These are phyloP conservation scores for Pseudevernia furfuracea DNA, from an alignment of 495 filamentous ascomycete genomes.

Conservation along the genomic window DNA sequence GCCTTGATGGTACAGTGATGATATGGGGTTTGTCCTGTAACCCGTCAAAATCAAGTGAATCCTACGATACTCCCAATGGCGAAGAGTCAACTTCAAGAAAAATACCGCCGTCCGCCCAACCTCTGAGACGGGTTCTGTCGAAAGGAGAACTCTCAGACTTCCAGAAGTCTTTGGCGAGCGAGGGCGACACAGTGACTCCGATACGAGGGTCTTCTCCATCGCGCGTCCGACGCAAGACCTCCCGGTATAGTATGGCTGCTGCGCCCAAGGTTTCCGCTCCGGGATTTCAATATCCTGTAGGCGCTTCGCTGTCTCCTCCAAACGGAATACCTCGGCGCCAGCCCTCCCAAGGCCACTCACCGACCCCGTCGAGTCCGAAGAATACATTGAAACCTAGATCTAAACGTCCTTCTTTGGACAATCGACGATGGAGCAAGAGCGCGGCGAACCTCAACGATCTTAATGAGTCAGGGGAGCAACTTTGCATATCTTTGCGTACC, in stretches of 20 bases:
- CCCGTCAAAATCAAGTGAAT: constrained; percentile 11
- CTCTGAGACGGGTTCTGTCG: constrained; percentile 66
- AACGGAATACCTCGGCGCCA: constrained; percentile 28
- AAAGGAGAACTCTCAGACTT: constrained; percentile 72
- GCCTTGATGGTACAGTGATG: constrained; percentile 80
- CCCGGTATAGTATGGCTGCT: constrained; percentile 33
- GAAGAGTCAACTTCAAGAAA: constrained; percentile 47
- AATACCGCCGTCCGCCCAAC: constrained; percentile 40
- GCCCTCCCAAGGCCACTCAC: constrained; percentile 35
- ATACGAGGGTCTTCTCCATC: constrained; percentile 60
- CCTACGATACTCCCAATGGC: constrained; percentile 12
- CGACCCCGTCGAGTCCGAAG: constrained; percentile 38
- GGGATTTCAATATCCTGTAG: constrained; percentile 27
- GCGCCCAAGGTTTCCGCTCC: constrained; percentile 25
- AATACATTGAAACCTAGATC: constrained; percentile 25
- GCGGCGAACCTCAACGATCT: constrained; percentile 42
- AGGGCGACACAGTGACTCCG: constrained; percentile 34
- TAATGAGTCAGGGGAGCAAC: constrained; percentile 68
- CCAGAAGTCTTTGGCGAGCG: constrained; percentile 40
- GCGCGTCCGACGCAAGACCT: constrained; percentile 48
- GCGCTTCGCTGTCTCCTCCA: constrained; percentile 35
- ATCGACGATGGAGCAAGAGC: constrained; percentile 47
- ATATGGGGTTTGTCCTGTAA: constrained; percentile 54
- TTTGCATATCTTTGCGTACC: constrained; percentile 67
- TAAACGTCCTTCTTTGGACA: constrained; percentile 53